These are phyloP conservation scores for Ophiocordyceps robertsii DNA, from an alignment of 2,329 filamentous ascomycete genomes.

Conservation along the genomic window DNA sequence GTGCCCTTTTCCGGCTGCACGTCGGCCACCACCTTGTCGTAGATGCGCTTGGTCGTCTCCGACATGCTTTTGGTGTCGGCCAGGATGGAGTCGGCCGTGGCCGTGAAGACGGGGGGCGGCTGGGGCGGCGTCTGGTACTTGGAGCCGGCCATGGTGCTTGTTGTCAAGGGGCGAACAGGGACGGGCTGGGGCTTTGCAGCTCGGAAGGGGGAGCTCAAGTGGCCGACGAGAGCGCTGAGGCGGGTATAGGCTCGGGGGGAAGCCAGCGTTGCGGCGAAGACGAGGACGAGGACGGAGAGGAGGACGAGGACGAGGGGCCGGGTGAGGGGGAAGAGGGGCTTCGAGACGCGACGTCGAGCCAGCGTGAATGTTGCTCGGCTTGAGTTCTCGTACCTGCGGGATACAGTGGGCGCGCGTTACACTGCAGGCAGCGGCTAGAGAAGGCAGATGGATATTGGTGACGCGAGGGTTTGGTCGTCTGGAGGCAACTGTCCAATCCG, in stretches of 20 bases:
- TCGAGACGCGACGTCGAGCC: conserved; percentile 13
- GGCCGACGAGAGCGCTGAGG: conserved; percentile 42
- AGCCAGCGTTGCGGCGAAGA: conserved; percentile 55
- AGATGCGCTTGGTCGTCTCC: conserved; percentile 44
- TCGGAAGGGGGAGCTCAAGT: conserved; percentile 21
- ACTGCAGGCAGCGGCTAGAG: background rate
- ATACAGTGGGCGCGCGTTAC: background rate
- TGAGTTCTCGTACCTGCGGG: background rate
- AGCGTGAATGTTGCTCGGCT: conserved; percentile 6
- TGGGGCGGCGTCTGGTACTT: conserved; percentile 65
- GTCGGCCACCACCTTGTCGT: conserved; percentile 56
- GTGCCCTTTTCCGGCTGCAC: conserved; percentile 37
- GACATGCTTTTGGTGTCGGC: conserved; percentile 54
- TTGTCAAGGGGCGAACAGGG: conserved; percentile 18
- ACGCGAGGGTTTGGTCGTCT: background rate
- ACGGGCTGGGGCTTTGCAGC: background rate
- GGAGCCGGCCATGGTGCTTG: conserved; percentile 48
- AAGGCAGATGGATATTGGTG: background rate
- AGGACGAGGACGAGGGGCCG: conserved; percentile 38
- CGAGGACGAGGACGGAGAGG: conserved; percentile 39
- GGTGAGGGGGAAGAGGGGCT: conserved; percentile 23
- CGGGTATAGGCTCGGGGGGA: conserved; percentile 44
- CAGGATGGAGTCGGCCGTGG: conserved; percentile 56
- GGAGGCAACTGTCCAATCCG: too few relatives aligned
- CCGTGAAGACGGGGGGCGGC: conserved; percentile 63